Base-by-base conservation (phyloP, 768 basidiomycete genomes). In the Lactarius akahatsu region DNA sequence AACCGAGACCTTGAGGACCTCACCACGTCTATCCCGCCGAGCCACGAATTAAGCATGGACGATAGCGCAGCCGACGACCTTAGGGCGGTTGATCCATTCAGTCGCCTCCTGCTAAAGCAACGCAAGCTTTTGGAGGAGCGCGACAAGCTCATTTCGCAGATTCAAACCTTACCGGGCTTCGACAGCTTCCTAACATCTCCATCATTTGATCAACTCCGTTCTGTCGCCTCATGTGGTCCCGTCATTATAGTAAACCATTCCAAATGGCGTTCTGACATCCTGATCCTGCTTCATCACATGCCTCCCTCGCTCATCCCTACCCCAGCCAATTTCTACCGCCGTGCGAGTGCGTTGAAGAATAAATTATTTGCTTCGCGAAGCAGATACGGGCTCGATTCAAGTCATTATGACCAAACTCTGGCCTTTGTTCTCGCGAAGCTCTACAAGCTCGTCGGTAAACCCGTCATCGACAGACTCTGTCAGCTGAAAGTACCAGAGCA, bases 191-290 rank as follows among this genome's bases (percentile, higher is more conserved):
- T 63, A 5, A 52, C 1, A 18, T 4, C 50, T 2, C 32, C 13
- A 16, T 32, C 47, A 3, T 63, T 63, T 26, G 55, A 52, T 3
- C 16, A 43, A 15, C 59, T 60, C 18, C 59, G 45, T n/a, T 32
- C 43, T 15, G 59, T 47, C 32, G 60, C 45, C 32, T 61, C 47
- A 6, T 18, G 13, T 5, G 65, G 60, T 9, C 65, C 65, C 7
- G 60, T 62, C 30, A 40, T 62, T 20, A 62, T 62, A 32, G 45
- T 66, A 55, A 62, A 62, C 34, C 41, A 62, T 38, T 55, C 18
- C 18, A 9, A 26, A 41, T 41, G 41, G 6, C 61, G 61, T 8
- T 63, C 62, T 3, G 62, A 67, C 40, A 60, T 63, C n/a, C 13
- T 63, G 13, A 61, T 67, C 58, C 16, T 67, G 13, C 20, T 50